Evolutionary conservation across 2,329 filamentous ascomycete genomes (phyloP).

Genomic region (Sclerotinia subarctica): DNA sequence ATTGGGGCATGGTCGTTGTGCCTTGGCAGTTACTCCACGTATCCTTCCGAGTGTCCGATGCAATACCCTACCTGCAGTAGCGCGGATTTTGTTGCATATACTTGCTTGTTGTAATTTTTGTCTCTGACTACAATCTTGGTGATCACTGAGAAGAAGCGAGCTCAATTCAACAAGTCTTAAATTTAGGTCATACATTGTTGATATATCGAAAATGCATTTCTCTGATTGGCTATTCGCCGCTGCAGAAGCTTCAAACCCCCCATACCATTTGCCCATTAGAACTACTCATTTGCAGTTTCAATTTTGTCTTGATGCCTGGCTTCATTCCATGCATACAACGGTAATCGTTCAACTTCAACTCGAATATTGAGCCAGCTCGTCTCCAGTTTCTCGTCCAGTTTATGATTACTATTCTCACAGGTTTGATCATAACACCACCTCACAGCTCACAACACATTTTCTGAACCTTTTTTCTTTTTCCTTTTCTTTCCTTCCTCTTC

Average conservation of each 20-base stretch:
- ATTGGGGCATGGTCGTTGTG: background rate
- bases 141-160: background rate
- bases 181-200: background rate
- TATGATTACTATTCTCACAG: background rate
- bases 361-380: background rate
- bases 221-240: background rate
- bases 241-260: background rate
- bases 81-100: background rate
- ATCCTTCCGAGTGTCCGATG: background rate
- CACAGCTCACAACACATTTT: background rate
- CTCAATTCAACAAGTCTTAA: background rate
- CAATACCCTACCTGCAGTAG: background rate
- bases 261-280: background rate
- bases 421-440: background rate
- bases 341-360: background rate
- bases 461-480: too few relatives aligned
- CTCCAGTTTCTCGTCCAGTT: background rate
- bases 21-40: background rate
- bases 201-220: background rate
- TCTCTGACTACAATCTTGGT: background rate
- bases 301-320: background rate
- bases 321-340: background rate
- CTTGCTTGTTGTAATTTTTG: background rate
- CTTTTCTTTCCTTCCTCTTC: background rate
- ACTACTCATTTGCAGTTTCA: background rate